A percentile compares a stretch with the other conserved stretches of the same genome.
phyloP scores from a whole-genome alignment of 139 green algal species.

The Zygnema cylindricum region DNA sequence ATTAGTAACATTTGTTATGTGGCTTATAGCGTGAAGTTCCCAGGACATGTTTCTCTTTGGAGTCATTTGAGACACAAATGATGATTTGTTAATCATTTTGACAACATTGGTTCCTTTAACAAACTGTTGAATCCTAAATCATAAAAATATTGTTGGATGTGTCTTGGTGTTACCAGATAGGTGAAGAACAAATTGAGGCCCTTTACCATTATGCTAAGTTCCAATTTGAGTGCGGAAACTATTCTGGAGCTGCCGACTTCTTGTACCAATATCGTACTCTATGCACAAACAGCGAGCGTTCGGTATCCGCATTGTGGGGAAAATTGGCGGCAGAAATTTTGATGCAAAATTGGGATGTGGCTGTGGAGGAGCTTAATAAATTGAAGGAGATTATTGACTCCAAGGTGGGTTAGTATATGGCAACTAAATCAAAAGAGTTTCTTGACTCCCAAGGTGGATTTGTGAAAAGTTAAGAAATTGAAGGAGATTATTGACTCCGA shows the following conservation, averaged over 20 bases:
- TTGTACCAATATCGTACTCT: conserved; percentile 92
- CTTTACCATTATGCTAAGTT: conserved; percentile 97
- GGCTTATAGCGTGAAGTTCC: no score
- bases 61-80: no score
- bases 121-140: no score
- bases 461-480: conserved; percentile 91
- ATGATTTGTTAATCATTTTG: no score
- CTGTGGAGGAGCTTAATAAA: conserved; percentile 89
- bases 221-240: conserved; percentile 99
- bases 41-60: no score
- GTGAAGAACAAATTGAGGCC: conserved; percentile 90
- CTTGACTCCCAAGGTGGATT: no score
- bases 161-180: no score
- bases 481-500: conserved; percentile 89
- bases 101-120: no score
- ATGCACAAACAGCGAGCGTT: conserved; percentile 81
- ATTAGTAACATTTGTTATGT: no score
- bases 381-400: conserved; percentile 93
- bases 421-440: no score
- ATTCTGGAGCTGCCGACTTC: conserved; percentile 85
- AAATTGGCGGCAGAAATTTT: conserved; percentile 95
- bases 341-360: conserved; percentile 84
- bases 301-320: conserved; percentile 90
- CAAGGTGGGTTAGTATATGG: conserved; percentile 13
- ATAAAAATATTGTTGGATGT: no score